These are phyloP conservation scores for Dendryphion nanum DNA, from an alignment of 2,329 filamentous ascomycete genomes.

Conservation along the genomic window DNA sequence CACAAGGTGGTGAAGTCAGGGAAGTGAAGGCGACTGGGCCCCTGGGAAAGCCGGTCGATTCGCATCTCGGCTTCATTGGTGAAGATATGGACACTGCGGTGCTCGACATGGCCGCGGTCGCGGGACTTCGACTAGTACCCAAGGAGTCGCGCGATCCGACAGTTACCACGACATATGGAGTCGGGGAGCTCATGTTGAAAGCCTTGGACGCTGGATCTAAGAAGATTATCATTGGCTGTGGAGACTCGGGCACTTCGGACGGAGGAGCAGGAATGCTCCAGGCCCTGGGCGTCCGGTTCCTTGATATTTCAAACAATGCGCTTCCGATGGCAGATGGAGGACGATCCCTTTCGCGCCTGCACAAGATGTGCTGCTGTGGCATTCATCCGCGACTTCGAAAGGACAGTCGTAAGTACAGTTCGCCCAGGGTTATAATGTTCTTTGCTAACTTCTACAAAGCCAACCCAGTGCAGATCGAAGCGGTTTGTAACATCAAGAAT, in stretches of 20 bases:
- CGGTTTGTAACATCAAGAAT: slow-evolving; percentile 54
- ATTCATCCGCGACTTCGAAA: slow-evolving; percentile 40
- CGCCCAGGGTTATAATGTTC: too few species aligned
- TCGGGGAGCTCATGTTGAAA: slow-evolving; percentile 49
- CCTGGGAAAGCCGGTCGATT: slow-evolving; percentile 41
- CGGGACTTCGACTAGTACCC: slow-evolving; percentile 52
- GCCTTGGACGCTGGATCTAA: slow-evolving; percentile 48
- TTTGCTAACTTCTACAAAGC: background rate
- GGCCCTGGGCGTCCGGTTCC: slow-evolving; percentile 49
- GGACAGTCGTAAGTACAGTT: slow-evolving; percentile 14
- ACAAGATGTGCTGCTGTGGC: slow-evolving; percentile 39
- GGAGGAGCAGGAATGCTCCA: slow-evolving; percentile 56
- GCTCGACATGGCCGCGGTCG: slow-evolving; percentile 55
- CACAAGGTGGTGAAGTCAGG: slow-evolving; percentile 43
- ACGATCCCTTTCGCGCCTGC: slow-evolving; percentile 38
- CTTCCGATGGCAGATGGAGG: slow-evolving; percentile 45
- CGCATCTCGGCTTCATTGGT: slow-evolving; percentile 49
- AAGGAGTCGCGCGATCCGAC: slow-evolving; percentile 46
- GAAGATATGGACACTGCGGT: slow-evolving; percentile 43
- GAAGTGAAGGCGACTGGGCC: slow-evolving; percentile 46
- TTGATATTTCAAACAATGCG: slow-evolving; percentile 38
- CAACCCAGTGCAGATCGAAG: slow-evolving; percentile 43
- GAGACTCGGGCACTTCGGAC: slow-evolving; percentile 56
- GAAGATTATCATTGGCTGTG: slow-evolving; percentile 52
- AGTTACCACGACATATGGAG: slow-evolving; percentile 46